These are phyloP conservation scores for Racocetra persica DNA, from an alignment of 371 early-diverging fungal genomes.

Conservation along the genomic window DNA sequence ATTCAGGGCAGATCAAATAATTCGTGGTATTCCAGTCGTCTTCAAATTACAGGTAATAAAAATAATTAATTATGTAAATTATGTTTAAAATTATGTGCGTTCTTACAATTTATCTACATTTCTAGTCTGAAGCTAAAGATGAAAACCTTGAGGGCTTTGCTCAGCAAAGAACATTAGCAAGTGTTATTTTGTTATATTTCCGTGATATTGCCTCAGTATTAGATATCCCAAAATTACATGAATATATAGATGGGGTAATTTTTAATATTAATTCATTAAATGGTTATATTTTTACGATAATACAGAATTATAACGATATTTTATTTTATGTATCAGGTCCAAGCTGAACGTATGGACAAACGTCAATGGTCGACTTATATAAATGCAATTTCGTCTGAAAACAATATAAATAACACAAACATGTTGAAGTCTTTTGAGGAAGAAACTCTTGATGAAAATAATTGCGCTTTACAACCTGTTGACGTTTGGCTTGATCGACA, in stretches of 20 bases:
- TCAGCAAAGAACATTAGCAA: constrained; percentile 65
- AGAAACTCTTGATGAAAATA: constrained; percentile 4
- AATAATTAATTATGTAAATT: background rate
- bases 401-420: constrained; percentile 2
- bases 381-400: background rate
- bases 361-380: constrained; percentile 54
- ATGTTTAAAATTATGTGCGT: background rate
- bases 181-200: constrained; percentile 65
- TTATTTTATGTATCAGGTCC: constrained; percentile 42
- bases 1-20: constrained; percentile 68
- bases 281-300: background rate
- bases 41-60: constrained; percentile 63
- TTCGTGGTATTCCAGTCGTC: constrained; percentile 67
- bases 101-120: background rate
- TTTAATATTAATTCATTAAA: constrained; percentile 21
- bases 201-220: constrained; percentile 53
- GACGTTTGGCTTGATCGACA: constrained; percentile 43
- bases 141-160: constrained; percentile 51
- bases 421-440: constrained; percentile 18
- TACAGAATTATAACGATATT: background rate
- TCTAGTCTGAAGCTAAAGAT: constrained; percentile 45
- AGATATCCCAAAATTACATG: constrained; percentile 46
- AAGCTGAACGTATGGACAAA: constrained; percentile 49
- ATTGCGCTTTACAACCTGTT: constrained; percentile 26
- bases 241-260: constrained; percentile 44